phyloP scores from a whole-genome alignment of 1,284 basidiomycete species.

The Cerrena zonata region DNA sequence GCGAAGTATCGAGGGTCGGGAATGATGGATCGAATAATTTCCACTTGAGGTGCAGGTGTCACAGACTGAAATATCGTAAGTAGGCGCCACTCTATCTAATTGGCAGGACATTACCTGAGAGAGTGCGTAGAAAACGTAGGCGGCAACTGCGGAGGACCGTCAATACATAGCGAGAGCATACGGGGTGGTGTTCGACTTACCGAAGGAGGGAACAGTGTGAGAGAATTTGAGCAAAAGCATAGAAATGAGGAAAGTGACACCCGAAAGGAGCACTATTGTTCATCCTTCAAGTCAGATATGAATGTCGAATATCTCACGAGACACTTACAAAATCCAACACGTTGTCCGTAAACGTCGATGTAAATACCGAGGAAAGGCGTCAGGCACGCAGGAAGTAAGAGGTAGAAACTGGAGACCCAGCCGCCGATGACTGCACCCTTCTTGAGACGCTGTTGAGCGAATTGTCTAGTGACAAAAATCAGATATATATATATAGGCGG shows the following conservation, averaged over 20 bases:
- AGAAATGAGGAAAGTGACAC: conserved; percentile 36
- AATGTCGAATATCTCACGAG: no score
- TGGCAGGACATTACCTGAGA: conserved; percentile 28
- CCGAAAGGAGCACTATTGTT: conserved; percentile 42
- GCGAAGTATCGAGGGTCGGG: conserved; percentile 41
- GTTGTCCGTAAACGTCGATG: conserved; percentile 38
- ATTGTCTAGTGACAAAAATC: conserved; percentile 26
- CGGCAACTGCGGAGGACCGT: conserved; percentile 29
- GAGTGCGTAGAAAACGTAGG: conserved; percentile 41
- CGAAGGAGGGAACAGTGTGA: conserved; percentile 33
- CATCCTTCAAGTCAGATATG: not conserved
- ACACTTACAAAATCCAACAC: conserved; percentile 36
- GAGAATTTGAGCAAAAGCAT: conserved; percentile 41
- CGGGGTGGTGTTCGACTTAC: conserved; percentile 19
- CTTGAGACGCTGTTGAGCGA: conserved; percentile 39
- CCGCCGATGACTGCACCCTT: conserved; percentile 43
- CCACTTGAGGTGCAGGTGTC: conserved; percentile 41
- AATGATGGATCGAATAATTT: conserved; percentile 37
- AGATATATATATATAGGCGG: not conserved
- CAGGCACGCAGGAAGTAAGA: conserved; percentile 37
- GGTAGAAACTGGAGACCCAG: conserved; percentile 45
- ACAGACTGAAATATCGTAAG: conserved; percentile 28
- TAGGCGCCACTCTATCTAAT: conserved; percentile 2
- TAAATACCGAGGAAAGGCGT: conserved; percentile 41
- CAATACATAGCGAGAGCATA: not conserved